phyloP scores from a whole-genome alignment of 208 protist genomes.

The Leishmania turanica region DNA sequence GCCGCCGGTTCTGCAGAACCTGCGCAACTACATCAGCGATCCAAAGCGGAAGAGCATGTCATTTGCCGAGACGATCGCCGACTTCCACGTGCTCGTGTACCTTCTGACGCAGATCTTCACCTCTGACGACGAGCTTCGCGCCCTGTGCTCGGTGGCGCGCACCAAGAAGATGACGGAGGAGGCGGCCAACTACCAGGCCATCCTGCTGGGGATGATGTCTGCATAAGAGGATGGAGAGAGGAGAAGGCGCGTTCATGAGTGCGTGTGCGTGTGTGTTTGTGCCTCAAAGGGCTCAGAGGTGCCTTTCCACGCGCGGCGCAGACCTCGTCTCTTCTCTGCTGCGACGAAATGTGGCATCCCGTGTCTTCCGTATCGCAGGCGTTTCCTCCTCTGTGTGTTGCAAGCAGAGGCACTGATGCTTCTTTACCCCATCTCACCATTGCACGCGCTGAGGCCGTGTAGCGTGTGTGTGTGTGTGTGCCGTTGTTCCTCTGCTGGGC shows the following conservation, averaged over 20 bases:
- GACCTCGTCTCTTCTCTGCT: neutral
- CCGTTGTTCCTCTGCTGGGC: neutral
- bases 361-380: neutral
- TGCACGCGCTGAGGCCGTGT: neutral
- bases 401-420: neutral
- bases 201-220: conserved; percentile 48
- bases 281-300: neutral
- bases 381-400: neutral
- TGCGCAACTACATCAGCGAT: conserved; percentile 78
- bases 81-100: conserved; percentile 93
- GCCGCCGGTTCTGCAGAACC: conserved; percentile 70
- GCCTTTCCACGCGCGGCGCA: neutral
- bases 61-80: conserved; percentile 80
- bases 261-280: neutral
- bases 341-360: neutral
- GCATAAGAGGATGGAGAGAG: neutral
- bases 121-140: conserved; percentile 55
- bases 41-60: conserved; percentile 60
- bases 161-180: conserved; percentile 42
- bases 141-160: conserved; percentile 51
- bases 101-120: conserved; percentile 67
- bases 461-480: neutral
- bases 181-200: conserved; percentile 49
- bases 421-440: neutral
- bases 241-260: neutral